Evolutionary conservation across 2,329 filamentous ascomycete species (phyloP).

Genomic region (Massarina eburnea): DNA sequence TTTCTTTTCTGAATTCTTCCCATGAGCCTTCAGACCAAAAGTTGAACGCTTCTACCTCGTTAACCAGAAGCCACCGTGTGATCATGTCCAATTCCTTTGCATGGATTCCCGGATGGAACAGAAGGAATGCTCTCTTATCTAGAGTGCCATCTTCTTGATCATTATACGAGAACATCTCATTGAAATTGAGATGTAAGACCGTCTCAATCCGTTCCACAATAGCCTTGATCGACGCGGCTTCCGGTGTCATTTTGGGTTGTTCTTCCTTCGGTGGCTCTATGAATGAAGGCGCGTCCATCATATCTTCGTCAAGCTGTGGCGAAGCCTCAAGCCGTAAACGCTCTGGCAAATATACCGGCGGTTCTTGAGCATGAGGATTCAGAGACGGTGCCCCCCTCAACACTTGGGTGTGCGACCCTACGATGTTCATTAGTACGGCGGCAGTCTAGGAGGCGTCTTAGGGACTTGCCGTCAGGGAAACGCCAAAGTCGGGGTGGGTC

Average conservation of each 20-base stretch:
- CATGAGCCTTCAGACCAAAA: conserved; percentile 28
- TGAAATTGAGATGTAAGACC: conserved; percentile 21
- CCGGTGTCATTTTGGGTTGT: neutral
- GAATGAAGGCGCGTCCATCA: neutral
- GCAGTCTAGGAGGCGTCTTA: neutral
- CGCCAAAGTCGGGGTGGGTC: neutral
- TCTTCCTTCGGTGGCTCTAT: neutral
- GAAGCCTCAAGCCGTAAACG: neutral
- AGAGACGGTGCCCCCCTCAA: neutral
- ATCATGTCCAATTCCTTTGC: conserved; percentile 31
- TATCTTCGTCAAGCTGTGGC: neutral
- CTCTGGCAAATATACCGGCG: too few species aligned
- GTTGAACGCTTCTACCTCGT: conserved; percentile 30
- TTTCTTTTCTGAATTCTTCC: conserved; percentile 24
- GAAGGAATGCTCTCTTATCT: conserved; percentile 27
- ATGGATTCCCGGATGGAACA: conserved; percentile 32
- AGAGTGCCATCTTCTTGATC: conserved; percentile 9
- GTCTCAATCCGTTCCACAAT: conserved; percentile 21
- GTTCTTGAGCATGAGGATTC: neutral
- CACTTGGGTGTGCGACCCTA: neutral
- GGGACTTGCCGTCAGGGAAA: neutral
- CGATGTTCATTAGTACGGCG: neutral
- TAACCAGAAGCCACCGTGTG: conserved; percentile 33
- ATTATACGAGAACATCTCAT: conserved; percentile 24
- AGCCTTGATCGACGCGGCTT: conserved; percentile 2